Conservation (phyloP, 768 basidiomycete species). For the Pleurotus tuber-regium region DNA sequence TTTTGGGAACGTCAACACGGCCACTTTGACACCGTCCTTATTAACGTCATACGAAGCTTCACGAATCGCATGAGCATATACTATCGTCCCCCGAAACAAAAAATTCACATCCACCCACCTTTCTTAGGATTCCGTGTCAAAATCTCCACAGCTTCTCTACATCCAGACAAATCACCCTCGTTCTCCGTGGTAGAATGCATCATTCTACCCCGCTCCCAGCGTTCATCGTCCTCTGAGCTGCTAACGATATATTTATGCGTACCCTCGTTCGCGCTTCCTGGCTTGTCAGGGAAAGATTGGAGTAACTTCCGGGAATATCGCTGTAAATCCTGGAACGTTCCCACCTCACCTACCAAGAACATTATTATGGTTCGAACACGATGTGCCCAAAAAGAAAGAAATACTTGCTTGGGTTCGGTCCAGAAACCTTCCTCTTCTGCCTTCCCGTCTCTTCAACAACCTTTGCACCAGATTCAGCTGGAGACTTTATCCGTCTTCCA, state of each 20-base stretch:
- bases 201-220: conserved; percentile 32
- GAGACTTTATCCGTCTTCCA: conserved; percentile 33
- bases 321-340: conserved; percentile 44
- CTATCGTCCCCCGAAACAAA: neutral
- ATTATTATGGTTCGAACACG: too few species aligned
- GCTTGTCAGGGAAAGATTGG: conserved; percentile 37
- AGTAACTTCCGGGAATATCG: conserved; percentile 53
- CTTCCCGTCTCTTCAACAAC: conserved; percentile 32
- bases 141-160: conserved; percentile 87
- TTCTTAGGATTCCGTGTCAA: conserved; percentile 88
- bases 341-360: conserved; percentile 13
- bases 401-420: conserved; percentile 23
- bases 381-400: too few species aligned
- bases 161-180: conserved; percentile 52
- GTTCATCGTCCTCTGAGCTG: conserved; percentile 25
- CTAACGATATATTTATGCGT: neutral
- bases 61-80: conserved; percentile 2
- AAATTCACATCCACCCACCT: conserved; percentile 49
- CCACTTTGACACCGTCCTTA: conserved; percentile 88
- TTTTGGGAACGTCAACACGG: conserved; percentile 89
- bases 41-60: conserved; percentile 92
- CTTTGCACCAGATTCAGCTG: conserved; percentile 34
- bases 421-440: conserved; percentile 15
- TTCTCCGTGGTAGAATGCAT: conserved; percentile 24
- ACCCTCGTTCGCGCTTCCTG: conserved; percentile 20